Evolutionary conservation across 1,284 basidiomycete species (phyloP), one percentile per base, ranked within the genome.

Genomic region (Lentinus polychrous): DNA sequence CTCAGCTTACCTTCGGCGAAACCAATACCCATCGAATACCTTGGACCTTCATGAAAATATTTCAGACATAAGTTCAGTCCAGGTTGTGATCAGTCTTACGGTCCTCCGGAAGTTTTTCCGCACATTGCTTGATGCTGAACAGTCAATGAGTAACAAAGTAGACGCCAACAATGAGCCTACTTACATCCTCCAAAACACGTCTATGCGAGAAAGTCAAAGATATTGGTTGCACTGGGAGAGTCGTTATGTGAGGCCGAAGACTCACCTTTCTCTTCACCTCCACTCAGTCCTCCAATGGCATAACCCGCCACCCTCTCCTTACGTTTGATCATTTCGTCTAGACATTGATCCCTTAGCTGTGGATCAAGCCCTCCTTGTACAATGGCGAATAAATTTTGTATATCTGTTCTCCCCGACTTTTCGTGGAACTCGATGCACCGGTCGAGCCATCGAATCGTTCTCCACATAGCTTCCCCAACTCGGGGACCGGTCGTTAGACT

Each of bases 11-110:
- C 89, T 78, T 93, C 90, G 15, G 89, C 87, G 64, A 91, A 93
- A 2, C 90, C 90, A 38, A 93, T 78, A 0, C 90, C 90, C 90
- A 92, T 92, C 4, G 83, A 82, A 69, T 91, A 93, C 52, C 89
- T 75, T 11, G 90, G 89, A 50, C 84, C 83, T 90, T 52, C 20
- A 55, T 48, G 31, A 50, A 23, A 48, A 45, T 45, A 40, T 40
- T 46, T 49, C 10, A 43, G 24, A 24, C 14, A 6, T 12, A 7
- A n/a, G 11, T 14, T 14, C 15, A 7, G n/a, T 24, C 8, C 22
- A 32, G 23, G n/a, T 5, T 43, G 6, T 15, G 11, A 36, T 3
- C 14, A 7, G 12, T 3, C 86, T 55, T 58, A 87, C 86, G 75
- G 59, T 90, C 86, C 60, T 71, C 69, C 3, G 86, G 86, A 2